Conservation (phyloP, 2,329 filamentous ascomycete species). For the Aureobasidium zeae region DNA sequence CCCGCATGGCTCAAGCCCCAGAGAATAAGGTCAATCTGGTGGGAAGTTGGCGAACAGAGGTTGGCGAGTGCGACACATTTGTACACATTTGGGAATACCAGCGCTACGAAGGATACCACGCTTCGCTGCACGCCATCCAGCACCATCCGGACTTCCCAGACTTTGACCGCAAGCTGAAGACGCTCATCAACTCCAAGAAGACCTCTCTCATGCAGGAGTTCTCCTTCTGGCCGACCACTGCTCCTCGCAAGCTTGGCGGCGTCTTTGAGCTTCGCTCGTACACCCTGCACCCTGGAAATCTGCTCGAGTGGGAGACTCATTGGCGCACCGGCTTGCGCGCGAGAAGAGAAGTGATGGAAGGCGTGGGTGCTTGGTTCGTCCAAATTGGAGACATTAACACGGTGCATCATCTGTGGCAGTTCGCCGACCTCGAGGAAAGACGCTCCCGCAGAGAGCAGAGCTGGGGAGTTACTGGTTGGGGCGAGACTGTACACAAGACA, state of each 20-base stretch:
- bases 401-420: conserved; percentile 97
- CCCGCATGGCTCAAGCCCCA: conserved; percentile 69
- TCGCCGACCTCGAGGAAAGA: conserved; percentile 90
- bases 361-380: conserved; percentile 87
- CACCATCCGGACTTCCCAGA: conserved; percentile 71
- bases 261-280: conserved; percentile 95
- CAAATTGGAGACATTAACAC: conserved; percentile 97
- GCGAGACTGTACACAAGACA: conserved; percentile 95
- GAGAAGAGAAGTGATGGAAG: conserved; percentile 94
- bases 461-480: conserved; percentile 93
- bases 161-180: conserved; percentile 77
- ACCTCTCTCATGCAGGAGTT: conserved; percentile 98
- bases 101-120: conserved; percentile 90
- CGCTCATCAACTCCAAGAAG: conserved; percentile 73
- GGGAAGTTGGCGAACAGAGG: conserved; percentile 95
- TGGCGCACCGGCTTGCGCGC: conserved; percentile 90
- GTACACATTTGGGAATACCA: conserved; percentile 99
- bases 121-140: conserved; percentile 76
- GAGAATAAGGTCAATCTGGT: conserved; percentile 95
- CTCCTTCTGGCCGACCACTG: conserved; percentile 95
- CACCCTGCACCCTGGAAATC: conserved; percentile 87
- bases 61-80: conserved; percentile 95
- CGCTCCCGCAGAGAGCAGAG: conserved; percentile 86
- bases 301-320: conserved; percentile 97
- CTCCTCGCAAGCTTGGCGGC: conserved; percentile 80